Evolutionary conservation across 148 eudicot species (phyloP).

Genomic region (Rhododendron williamsianum): DNA sequence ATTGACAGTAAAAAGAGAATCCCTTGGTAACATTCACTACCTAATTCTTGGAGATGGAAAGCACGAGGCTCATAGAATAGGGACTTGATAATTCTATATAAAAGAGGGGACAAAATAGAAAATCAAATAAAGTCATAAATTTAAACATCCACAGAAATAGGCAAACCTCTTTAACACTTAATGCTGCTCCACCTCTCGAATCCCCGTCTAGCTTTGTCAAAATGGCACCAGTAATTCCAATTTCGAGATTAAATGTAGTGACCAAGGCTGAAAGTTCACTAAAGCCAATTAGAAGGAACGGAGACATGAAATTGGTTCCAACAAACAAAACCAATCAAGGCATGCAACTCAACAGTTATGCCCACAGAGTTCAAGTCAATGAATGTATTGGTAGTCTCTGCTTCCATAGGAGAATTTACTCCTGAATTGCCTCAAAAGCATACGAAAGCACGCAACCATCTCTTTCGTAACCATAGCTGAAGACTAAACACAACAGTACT

Average conservation of each 20-base stretch:
- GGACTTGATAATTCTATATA: too few relatives aligned
- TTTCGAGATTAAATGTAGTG: slow-evolving; percentile 84
- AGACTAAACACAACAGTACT: not conserved
- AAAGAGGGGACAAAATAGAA: not conserved
- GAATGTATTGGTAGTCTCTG: not conserved
- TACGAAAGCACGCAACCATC: not conserved
- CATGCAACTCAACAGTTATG: not conserved
- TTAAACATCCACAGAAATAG: not conserved
- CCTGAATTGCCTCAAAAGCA: not conserved
- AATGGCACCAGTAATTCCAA: slow-evolving; percentile 95
- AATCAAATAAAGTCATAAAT: not conserved
- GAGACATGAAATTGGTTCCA: not conserved
- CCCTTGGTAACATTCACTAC: not conserved
- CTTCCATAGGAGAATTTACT: not conserved
- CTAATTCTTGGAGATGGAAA: not conserved
- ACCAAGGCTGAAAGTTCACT: slow-evolving; percentile 62
- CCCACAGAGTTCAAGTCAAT: not conserved
- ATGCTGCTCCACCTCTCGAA: slow-evolving; percentile 98
- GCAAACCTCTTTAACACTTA: slow-evolving; percentile 90
- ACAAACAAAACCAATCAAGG: not conserved
- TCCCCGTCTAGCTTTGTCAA: slow-evolving; percentile 96
- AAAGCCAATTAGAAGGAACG: slow-evolving; percentile 7
- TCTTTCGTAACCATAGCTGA: not conserved
- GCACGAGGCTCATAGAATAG: not conserved
- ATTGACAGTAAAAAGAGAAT: not conserved